A percentile compares a stretch with the other conserved stretches of the same genome.
phyloP scores from a whole-genome alignment of 345 rosid genomes.

The Sisymbrium irio region DNA sequence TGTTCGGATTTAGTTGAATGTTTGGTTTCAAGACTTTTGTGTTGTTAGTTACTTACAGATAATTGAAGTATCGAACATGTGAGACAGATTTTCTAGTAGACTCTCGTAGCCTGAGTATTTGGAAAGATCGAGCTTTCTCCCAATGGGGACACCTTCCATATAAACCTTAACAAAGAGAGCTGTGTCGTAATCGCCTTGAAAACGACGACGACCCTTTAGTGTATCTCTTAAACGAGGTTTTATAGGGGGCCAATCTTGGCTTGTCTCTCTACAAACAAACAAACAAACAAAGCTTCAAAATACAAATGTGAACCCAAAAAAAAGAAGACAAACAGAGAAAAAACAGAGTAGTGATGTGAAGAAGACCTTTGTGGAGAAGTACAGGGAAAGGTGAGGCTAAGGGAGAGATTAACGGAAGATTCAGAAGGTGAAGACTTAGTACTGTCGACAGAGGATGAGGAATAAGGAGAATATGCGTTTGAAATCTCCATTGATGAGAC shows the following conservation, averaged over 20 bases:
- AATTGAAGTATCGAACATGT: constrained; percentile 42
- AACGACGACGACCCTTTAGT: constrained; percentile 29
- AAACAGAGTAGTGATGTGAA: constrained; percentile 23
- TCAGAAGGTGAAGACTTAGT: constrained; percentile 28
- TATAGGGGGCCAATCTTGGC: constrained; percentile 36
- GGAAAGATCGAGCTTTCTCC: constrained; percentile 59
- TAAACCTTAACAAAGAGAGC: constrained; percentile 57
- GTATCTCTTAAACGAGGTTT: constrained; percentile 24
- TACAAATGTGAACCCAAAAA: background rate
- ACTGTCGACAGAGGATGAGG: constrained; percentile 34
- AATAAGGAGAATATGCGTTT: constrained; percentile 29
- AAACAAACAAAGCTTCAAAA: background rate
- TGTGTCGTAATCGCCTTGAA: constrained; percentile 10
- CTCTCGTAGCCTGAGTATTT: constrained; percentile 43
- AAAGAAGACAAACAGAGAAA: background rate
- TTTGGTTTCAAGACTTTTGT: background rate
- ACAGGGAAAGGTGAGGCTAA: constrained; percentile 33
- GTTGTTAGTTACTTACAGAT: constrained; percentile 32
- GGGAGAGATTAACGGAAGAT: constrained; percentile 33
- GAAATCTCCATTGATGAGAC: constrained; percentile 31
- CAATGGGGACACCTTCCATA: constrained; percentile 67
- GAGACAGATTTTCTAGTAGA: constrained; percentile 34
- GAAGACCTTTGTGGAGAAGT: constrained; percentile 35
- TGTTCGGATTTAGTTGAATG: background rate
- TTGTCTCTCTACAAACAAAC: constrained; percentile 16